Evolutionary conservation across 2,329 filamentous ascomycete species (phyloP), one percentile per base, ranked within the genome.

Genomic region (Aspergillus eucalypticola): DNA sequence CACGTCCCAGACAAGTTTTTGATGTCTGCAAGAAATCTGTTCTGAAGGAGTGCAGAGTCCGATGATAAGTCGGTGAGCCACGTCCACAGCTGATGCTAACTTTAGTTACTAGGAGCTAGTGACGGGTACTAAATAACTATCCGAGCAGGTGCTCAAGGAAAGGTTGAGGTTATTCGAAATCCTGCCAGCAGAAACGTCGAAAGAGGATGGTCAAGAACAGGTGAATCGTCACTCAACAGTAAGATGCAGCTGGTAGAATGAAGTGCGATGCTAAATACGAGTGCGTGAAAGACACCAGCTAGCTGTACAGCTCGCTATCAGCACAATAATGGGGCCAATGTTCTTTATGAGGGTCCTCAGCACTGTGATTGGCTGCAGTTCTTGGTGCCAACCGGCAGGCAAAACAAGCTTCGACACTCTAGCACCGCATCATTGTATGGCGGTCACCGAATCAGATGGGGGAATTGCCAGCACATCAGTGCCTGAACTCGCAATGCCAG

Each of bases 1-100:
- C 15, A 29, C 29, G 46, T 27, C 29, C 46, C 46, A n/a, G 25
- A 50, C 25, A 15, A 50, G 29, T 4, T 8, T 3, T n/a, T 29
- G 11, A 15, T 27, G 11, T 38, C 13, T 23, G 21, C 21, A 21
- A 27, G 41, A 2, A 23, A 21, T 6, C 35, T 55, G 29, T 19
- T 15, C 3, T 52, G 50, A 11, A 19, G 13, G 17, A 23, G 41
- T 32, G 38, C 17, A 35, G 27, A 55, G 27, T 27, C 44, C 23
- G 42, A 55, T 17, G 11, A 54, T 54, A n/a, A 35, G 53, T 55
- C 53, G 53, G 53, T 55, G 53, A 55, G 42, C 39, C 25, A 46
- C 39, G 41, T 44, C 29, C 53, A 17, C 39, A 32, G 6, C 19
- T 46, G 39, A 55, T 35, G 23, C 29, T 44, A 55, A 46, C 39